Percentiles rank a stretch among this genome's conserved stretches.
These are phyloP conservation scores for Paramecium sonneborni DNA, from an alignment of 73 alveolate species.

Conservation along the genomic window DNA sequence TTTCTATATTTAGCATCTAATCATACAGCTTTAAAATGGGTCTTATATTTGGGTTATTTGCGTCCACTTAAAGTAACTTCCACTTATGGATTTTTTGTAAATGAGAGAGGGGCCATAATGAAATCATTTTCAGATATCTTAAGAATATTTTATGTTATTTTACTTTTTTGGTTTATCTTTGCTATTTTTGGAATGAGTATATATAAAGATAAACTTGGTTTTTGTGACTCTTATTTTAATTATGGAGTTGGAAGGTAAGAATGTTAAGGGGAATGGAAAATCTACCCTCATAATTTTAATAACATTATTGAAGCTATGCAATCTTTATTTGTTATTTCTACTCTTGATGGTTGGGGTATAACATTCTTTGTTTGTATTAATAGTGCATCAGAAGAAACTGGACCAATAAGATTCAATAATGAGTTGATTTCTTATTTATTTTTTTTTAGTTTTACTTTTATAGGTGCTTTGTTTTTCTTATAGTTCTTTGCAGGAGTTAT, in stretches of 20 bases:
- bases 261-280: neutral
- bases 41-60: neutral
- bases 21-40: neutral
- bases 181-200: neutral
- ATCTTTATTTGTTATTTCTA: neutral
- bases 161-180: neutral
- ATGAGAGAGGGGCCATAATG: neutral
- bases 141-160: neutral
- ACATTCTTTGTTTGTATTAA: neutral
- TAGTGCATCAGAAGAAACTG: neutral
- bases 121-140: neutral
- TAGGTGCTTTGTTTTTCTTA: neutral
- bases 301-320: neutral
- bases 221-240: neutral
- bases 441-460: neutral
- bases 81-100: neutral
- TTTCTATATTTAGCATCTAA: neutral
- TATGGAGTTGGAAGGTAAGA: neutral
- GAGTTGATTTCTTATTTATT: neutral
- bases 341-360: neutral
- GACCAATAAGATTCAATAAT: neutral
- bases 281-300: neutral
- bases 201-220: neutral
- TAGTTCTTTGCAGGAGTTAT: neutral
- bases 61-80: neutral